Percentiles rank a stretch among this genome's conserved stretches.
Conservation (phyloP, 805 yeast genomes). For the Zygotorulaspora sp. region DNA sequence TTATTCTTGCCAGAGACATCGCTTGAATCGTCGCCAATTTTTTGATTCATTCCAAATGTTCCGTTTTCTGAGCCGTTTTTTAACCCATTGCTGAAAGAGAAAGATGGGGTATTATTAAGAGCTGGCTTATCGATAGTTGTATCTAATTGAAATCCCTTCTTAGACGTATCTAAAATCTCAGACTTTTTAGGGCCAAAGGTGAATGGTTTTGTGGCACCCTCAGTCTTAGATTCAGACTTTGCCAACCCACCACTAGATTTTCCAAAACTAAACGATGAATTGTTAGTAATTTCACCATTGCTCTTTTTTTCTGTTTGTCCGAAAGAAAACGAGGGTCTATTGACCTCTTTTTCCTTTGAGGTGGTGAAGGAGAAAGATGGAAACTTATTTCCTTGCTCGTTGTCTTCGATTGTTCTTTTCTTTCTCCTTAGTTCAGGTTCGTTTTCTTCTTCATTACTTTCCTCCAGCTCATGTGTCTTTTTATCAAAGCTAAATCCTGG, state of each 20-base stretch:
- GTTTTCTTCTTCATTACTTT: constrained; percentile 4
- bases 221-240: constrained; percentile 10
- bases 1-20: not conserved
- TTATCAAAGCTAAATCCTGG: constrained; percentile 2
- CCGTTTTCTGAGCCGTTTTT: no score
- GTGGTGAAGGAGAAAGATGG: not conserved
- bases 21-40: no score
- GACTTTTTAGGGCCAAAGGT: constrained; percentile 2
- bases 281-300: constrained; percentile 1
- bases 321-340: constrained; percentile 1
- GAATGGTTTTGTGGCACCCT: constrained; percentile 10
- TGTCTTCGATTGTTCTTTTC: constrained; percentile 2
- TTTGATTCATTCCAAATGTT: no score
- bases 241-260: not conserved
- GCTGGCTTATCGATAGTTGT: no score
- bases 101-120: no score
- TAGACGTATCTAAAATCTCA: no score
- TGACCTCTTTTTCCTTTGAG: not conserved
- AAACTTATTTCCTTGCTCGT: not conserved
- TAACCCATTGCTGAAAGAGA: no score
- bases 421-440: constrained; percentile 11
- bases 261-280: constrained; percentile 14
- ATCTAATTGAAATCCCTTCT: no score
- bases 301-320: constrained; percentile 2
- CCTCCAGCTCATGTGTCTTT: not conserved